Base-by-base conservation (phyloP, 257 asterid species). In the Mitragyna speciosa region DNA sequence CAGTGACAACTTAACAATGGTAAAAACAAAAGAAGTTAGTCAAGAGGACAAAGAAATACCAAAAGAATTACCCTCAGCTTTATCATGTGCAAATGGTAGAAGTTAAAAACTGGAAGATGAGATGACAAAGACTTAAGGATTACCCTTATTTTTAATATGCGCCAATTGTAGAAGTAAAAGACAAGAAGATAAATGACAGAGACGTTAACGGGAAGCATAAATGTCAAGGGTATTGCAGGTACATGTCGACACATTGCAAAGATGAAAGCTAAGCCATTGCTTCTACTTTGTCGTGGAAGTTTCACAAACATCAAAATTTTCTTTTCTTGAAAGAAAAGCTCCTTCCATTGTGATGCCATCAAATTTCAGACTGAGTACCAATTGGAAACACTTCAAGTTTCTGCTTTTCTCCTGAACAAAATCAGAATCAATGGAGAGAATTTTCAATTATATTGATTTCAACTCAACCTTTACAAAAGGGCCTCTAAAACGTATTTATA, bases 231-330 rank as follows among this genome's bases (percentile, higher is more conserved):
- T 51, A 2, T n/a, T 12, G 20, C 30, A 41, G 31, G 9, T 52
- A 16, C 15, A 7, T 64, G 69, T 48, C 72, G 17, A 67, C 48
- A 4, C 48, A 12, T 20, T n/a, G 10, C 45, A 43, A 77, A 70
- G 82, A 65, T 59, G 54, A 33, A 54, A 11, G 59, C 63, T 24
- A 15, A 24, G 72, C 75, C 84, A 73, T 28, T 54, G n/a, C 36
- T 79, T 72, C 12, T 45, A 49, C 19, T 33, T 30, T 8, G 19
- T 56, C 77, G 16, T 28, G 3, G 65, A 65, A 26, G 41, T 78
- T 26, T 31, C 77, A 28, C 19, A 51, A 71, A 20, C 75, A 73
- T 51, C 36, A 47, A n/a, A n/a, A n/a, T 7, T 47, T 52, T 17
- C 1, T 5, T 20, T 54, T 56, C 11, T 56, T 56, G 5, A 26